Evolutionary conservation across 139 green algal genomes (phyloP), one percentile per base, ranked within the genome.

Genomic region (Tetraselmis striata): DNA sequence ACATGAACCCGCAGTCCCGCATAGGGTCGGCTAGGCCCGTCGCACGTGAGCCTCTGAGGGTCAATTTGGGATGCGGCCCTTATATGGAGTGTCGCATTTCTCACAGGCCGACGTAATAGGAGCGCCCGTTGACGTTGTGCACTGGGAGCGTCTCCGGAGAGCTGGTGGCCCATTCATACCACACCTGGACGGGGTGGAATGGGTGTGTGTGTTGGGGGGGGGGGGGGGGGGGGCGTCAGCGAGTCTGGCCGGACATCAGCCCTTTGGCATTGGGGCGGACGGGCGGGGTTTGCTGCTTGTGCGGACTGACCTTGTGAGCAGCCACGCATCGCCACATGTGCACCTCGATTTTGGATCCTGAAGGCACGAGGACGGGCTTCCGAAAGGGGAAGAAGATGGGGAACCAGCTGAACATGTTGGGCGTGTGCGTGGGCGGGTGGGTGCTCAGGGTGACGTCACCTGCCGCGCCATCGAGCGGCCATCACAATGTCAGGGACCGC

Each of bases 331-430:
- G 87, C 97, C 97, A 99, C 84, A 99, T 93, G 84, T 92, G 83
- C 29, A 92, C 81, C 58, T 89, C 84, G 23, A 99, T 84, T 11
- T 77, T 25, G 0, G 76, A 45, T 0, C 91, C 94, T 1, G 91
- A 80, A 1, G 89, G 82, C 76, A 95, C 75, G 76, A 93, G 86
- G 18, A 98, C 77, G 0, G 95, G 95, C 58, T 93, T 81, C 1
- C 86, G 80, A 30, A 99, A 80, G 2, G 97, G 97, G 83, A 99
- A 99, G 88, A 94, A 99, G 85, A 99, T 99, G 31, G 97, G 93
- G 86, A 99, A 99, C 95, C 95, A 98, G 81, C 32, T 89, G 83
- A 91, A 92, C 95, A 98, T 98, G 88, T 93, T 90, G 80, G 90
- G 90, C 1, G 96, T 98, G 88, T 98, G 94, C 1, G 88, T 98